These are phyloP conservation scores for Penicillium sp. DNA, from an alignment of 2,329 filamentous ascomycete genomes.

Conservation along the genomic window DNA sequence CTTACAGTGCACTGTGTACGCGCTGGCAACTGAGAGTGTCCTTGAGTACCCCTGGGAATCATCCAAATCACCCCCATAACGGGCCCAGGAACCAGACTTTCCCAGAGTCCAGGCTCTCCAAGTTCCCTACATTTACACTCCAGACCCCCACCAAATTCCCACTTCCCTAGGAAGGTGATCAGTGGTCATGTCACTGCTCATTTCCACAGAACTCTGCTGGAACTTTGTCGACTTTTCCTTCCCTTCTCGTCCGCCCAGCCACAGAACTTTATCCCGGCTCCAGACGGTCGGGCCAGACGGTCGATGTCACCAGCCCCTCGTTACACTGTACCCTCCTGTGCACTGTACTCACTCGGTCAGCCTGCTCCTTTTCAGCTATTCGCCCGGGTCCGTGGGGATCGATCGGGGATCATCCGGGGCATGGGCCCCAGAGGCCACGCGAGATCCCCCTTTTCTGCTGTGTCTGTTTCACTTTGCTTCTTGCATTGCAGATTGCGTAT, in stretches of 20 bases:
- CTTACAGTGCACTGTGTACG: too few relatives aligned
- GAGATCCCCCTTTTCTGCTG: slow-evolving; percentile 10
- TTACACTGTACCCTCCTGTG: too few relatives aligned
- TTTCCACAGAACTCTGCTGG: neutral
- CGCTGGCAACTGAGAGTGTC: too few relatives aligned
- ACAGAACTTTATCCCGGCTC: neutral
- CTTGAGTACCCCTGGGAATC: slow-evolving; percentile 7
- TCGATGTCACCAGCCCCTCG: neutral
- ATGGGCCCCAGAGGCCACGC: slow-evolving; percentile 23
- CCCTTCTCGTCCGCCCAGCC: neutral
- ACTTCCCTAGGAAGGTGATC: too few relatives aligned
- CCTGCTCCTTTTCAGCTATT: slow-evolving; percentile 10
- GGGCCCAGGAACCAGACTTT: too few relatives aligned
- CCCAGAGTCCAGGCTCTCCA: too few relatives aligned
- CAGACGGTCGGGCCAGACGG: neutral
- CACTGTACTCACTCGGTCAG: slow-evolving; percentile 1
- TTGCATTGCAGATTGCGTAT: too few relatives aligned
- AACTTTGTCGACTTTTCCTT: slow-evolving; percentile 4
- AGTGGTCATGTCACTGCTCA: neutral
- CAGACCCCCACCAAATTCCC: slow-evolving; percentile 20
- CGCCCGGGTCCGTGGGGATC: slow-evolving; percentile 23
- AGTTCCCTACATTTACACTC: slow-evolving; percentile 4
- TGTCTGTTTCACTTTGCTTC: slow-evolving; percentile 5
- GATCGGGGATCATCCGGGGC: slow-evolving; percentile 28
- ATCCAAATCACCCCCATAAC: too few relatives aligned